Evolutionary conservation across 139 green algal species (phyloP).

Genomic region (Closterium sp.): DNA sequence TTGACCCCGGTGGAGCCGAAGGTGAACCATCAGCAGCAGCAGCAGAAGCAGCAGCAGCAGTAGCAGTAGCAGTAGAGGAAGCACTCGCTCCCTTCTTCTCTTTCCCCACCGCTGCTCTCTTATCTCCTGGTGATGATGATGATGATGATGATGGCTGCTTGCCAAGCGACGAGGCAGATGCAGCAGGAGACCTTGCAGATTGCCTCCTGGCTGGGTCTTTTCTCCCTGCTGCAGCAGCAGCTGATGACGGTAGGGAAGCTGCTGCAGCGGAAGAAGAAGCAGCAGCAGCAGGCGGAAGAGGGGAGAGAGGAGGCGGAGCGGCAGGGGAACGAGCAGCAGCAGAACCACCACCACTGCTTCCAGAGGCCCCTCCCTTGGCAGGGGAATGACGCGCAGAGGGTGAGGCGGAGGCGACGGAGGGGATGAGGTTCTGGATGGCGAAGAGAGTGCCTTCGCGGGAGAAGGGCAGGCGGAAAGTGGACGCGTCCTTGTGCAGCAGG

Average conservation of each 20-base stretch:
- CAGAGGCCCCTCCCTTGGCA: background rate
- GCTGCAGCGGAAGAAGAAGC: background rate
- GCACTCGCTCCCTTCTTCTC: background rate
- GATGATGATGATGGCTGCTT: background rate
- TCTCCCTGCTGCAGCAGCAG: background rate
- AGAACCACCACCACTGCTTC: slow-evolving; percentile 57
- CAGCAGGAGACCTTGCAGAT: background rate
- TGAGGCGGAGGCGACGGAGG: background rate
- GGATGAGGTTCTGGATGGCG: background rate
- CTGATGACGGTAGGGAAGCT: background rate
- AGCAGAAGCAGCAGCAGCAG: background rate
- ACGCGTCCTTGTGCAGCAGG: background rate
- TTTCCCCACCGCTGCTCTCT: background rate
- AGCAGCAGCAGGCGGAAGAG: background rate
- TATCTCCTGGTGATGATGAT: background rate
- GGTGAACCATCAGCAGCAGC: background rate
- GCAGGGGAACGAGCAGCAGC: background rate
- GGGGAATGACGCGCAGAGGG: background rate
- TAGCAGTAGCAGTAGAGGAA: background rate
- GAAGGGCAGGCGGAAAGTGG: background rate
- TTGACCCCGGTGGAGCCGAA: background rate
- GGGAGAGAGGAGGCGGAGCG: background rate
- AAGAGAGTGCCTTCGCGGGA: background rate
- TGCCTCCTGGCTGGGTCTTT: background rate
- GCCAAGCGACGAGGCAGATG: background rate